These are phyloP conservation scores for Penicillium brasilianum DNA, from an alignment of 2,329 filamentous ascomycete genomes.

Conservation along the genomic window DNA sequence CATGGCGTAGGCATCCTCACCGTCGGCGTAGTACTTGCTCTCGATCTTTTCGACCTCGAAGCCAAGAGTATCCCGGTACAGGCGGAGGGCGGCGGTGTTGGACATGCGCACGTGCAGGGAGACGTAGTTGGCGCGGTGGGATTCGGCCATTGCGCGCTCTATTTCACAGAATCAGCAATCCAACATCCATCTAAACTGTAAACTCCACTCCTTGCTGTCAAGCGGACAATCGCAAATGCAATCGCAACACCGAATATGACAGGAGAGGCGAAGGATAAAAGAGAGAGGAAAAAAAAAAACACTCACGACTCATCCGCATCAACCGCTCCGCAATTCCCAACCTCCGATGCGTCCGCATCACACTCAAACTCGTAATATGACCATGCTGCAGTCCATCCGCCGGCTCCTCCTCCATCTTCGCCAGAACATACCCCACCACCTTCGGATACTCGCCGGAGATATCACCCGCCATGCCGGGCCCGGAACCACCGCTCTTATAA, in stretches of 20 bases:
- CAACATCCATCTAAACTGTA: neutral
- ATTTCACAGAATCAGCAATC: slow-evolving; percentile 7
- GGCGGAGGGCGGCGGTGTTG: slow-evolving; percentile 85
- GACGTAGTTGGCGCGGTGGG: slow-evolving; percentile 88
- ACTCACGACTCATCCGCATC: slow-evolving; percentile 91
- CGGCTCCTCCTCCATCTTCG: slow-evolving; percentile 99
- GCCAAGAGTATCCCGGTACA: slow-evolving; percentile 90
- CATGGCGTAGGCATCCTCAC: slow-evolving; percentile 96
- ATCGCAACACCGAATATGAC: neutral
- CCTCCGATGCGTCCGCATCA: slow-evolving; percentile 93
- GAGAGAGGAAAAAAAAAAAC: slow-evolving; percentile 13
- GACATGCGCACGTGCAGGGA: slow-evolving; percentile 94
- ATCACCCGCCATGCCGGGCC: slow-evolving; percentile 27
- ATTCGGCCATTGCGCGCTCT: slow-evolving; percentile 97
- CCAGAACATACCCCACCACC: slow-evolving; percentile 98
- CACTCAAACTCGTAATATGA: slow-evolving; percentile 92
- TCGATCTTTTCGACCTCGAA: slow-evolving; percentile 79
- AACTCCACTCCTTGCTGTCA: neutral
- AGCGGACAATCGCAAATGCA: neutral
- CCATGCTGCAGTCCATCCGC: slow-evolving; percentile 88
- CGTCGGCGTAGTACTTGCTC: slow-evolving; percentile 77
- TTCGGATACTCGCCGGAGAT: slow-evolving; percentile 73
- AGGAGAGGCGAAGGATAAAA: slow-evolving; percentile 1
- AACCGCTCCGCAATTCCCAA: slow-evolving; percentile 95
- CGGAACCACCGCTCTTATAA: slow-evolving; percentile 69